Base-by-base conservation (phyloP, 108 stramenopile genomes). In the Discostella stelligeroides region DNA sequence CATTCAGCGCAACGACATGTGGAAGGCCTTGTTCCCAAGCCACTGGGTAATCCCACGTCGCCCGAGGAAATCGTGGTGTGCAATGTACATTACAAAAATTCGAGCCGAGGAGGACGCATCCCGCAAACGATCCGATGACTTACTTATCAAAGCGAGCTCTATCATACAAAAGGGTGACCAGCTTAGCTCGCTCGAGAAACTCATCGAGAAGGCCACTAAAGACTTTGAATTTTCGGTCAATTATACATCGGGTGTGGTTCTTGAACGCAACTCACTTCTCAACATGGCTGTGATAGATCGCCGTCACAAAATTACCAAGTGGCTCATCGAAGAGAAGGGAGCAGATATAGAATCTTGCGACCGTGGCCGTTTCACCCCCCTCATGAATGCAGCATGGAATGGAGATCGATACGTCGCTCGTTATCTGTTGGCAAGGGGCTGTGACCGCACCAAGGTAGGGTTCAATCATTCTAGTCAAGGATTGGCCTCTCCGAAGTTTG, bases 11-110 rank as follows among this genome's bases (percentile, higher is more conserved):
- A 82, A 83, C 40, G 41, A 68, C 20, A 61, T 91, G 34, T 94
- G 89, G 89, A 63, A 68, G 48, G 63, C 57, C 48, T 68, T 90
- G 45, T 94, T 88, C 61, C 87, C 86, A 14, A 63, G 67, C 9
- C 81, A 86, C 50, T 94, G 92, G 92, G 81, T 83, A 37, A 50
- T 94, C 6, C 89, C 92, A 20, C 82, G 92, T 18, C 64, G 89
- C 39, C 89, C 92, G 20, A 64, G 92, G 25, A 91, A 94, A 53
- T 83, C 85, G 4, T 94, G 92, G 92, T 84, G 85, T 64, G 76
- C 83, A 24, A 47, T 94, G 28, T 94, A 91, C 60, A 70, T 89
- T 37, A 69, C 76, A 23, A 79, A 75, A 25, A 79, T 89, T 45
- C 79, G 75, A 40, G 64, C 46, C 4, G 87, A 88, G 53, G 80